These are phyloP conservation scores for Solanum tarijense DNA, from an alignment of 257 asterid genomes.

Conservation along the genomic window DNA sequence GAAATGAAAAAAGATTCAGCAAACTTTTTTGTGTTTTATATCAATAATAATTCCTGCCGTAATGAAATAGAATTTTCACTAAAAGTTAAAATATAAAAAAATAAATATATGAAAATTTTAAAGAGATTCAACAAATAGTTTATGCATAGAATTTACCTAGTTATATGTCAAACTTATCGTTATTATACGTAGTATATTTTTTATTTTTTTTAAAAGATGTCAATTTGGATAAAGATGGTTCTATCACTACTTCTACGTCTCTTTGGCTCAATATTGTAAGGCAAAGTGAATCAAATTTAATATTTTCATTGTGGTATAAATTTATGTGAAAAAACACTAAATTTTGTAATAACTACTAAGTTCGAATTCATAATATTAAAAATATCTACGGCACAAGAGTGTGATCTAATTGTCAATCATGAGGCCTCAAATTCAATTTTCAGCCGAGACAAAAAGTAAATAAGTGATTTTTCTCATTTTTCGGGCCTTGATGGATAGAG, in stretches of 20 bases:
- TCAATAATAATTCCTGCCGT: no score
- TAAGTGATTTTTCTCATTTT: no score
- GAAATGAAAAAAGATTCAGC: no score
- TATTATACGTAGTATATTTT: no score
- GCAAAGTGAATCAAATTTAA: neutral
- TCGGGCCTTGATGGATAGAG: rapidly evolving
- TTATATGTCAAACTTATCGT: neutral
- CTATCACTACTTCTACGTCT: neutral
- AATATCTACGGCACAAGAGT: neutral
- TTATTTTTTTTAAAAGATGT: no score
- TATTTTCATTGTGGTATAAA: neutral
- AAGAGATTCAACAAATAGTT: no score
- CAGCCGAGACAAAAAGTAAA: rapidly evolving
- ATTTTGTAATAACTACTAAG: neutral
- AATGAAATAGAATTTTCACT: no score
- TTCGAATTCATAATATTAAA: neutral
- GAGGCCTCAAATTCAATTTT: no score
- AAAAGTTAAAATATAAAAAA: no score
- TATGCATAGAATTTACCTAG: neutral
- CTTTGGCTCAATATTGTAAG: neutral
- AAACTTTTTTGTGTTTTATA: no score
- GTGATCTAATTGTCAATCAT: no score
- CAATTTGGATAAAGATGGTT: neutral
- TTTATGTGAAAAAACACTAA: neutral
- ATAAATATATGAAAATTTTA: no score